Percentiles rank a stretch among this genome's conserved stretches.
Evolutionary conservation across 139 green algal genomes (phyloP).

Genomic region (Micractinium conductrix): DNA sequence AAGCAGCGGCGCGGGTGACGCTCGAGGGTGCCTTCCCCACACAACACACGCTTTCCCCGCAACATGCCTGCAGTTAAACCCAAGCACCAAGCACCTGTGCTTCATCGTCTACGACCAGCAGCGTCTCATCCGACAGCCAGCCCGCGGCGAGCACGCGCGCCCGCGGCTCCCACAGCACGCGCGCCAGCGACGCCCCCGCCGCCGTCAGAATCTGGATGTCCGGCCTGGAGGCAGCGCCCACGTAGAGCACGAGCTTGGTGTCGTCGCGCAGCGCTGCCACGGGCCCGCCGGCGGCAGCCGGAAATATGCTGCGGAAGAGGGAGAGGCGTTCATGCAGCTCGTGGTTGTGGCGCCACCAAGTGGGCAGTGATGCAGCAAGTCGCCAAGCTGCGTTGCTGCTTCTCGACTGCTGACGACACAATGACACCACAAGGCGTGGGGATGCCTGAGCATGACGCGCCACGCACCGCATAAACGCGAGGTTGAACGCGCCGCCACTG

Average conservation of each 20-base stretch:
- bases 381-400: no score
- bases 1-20: no score
- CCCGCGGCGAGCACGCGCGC: slow-evolving; percentile 71
- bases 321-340: no score
- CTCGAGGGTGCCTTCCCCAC: no score
- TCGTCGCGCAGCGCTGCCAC: slow-evolving; percentile 87
- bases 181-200: slow-evolving; percentile 58
- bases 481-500: slow-evolving; percentile 10
- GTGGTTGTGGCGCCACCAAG: no score
- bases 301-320: slow-evolving; percentile 44
- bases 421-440: no score
- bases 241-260: slow-evolving; percentile 71
- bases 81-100: slow-evolving; percentile 53
- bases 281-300: slow-evolving; percentile 75
- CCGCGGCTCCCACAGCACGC: slow-evolving; percentile 73
- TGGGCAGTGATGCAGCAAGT: no score
- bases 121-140: slow-evolving; percentile 74
- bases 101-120: slow-evolving; percentile 74
- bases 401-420: no score
- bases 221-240: slow-evolving; percentile 13
- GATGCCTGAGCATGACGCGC: no score
- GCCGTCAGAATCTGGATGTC: slow-evolving; percentile 69
- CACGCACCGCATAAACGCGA: slow-evolving; percentile 41
- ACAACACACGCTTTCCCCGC: not conserved
- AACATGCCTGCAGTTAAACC: no score